Evolutionary conservation across 2,329 filamentous ascomycete genomes (phyloP).

Genomic region (Graphilbum sp.): DNA sequence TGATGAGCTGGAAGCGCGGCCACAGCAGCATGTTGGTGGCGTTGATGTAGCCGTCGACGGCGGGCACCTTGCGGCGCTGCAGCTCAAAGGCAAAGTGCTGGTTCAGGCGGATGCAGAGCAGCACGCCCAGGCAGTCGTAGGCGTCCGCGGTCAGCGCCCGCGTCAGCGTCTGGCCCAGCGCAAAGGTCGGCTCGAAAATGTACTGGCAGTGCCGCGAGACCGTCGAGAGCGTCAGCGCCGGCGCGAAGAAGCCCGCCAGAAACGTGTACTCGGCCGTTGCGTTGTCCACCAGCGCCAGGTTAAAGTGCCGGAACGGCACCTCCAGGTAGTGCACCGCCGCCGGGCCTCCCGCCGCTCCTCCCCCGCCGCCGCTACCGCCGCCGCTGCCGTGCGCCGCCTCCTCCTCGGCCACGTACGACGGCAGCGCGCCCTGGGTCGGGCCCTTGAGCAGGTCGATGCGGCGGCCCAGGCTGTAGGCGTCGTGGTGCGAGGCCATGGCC

Average conservation of each 20-base stretch:
- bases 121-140: conserved; percentile 69
- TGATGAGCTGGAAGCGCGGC: conserved; percentile 86
- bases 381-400: conserved; percentile 25
- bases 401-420: conserved; percentile 83
- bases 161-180: conserved; percentile 63
- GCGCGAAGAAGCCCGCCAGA: conserved; percentile 74
- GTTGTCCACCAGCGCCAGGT: conserved; percentile 85
- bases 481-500: conserved; percentile 45
- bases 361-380: conserved; percentile 21
- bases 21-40: conserved; percentile 90
- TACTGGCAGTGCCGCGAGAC: conserved; percentile 73
- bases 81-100: conserved; percentile 90
- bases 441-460: conserved; percentile 69
- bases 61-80: conserved; percentile 77
- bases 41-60: conserved; percentile 83
- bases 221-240: conserved; percentile 55
- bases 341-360: neutral
- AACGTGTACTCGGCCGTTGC: conserved; percentile 91
- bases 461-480: conserved; percentile 78
- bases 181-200: conserved; percentile 79
- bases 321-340: conserved; percentile 66
- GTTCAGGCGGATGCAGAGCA: conserved; percentile 85
- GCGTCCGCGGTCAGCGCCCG: conserved; percentile 61
- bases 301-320: conserved; percentile 84
- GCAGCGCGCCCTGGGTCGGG: conserved; percentile 56